phyloP scores from a whole-genome alignment of 2,329 filamentous ascomycete genomes.

The Pseudogymnoascus pannorum region DNA sequence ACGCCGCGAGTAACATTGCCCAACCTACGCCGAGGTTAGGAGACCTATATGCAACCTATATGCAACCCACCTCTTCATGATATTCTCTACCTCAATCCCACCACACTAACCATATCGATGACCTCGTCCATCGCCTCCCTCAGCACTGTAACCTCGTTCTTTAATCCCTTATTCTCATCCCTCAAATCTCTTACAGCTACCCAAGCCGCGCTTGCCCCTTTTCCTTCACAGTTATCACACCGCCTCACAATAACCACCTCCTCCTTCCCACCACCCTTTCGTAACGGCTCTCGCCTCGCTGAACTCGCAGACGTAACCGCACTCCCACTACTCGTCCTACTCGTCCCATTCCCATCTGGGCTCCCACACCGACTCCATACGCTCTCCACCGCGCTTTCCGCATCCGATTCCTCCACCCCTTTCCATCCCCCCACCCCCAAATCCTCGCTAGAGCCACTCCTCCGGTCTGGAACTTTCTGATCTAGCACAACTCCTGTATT shows the following conservation, averaged over 20 bases:
- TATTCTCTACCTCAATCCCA: constrained; percentile 1
- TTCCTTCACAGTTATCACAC: constrained; percentile 52
- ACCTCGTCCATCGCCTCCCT: constrained; percentile 55
- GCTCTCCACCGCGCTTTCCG: neutral
- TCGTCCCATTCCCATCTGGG: neutral
- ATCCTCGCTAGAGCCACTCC: neutral
- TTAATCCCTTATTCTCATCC: constrained; percentile 55
- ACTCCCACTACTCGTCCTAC: neutral
- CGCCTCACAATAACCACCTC: constrained; percentile 20
- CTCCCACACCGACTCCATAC: neutral
- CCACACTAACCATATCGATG: constrained; percentile 35
- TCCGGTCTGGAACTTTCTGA: neutral
- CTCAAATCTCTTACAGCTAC: constrained; percentile 54
- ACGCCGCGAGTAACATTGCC: neutral
- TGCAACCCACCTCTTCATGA: neutral
- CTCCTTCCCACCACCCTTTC: constrained; percentile 10
- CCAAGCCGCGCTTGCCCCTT: constrained; percentile 54
- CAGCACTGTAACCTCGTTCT: constrained; percentile 50
- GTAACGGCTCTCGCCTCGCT: constrained; percentile 18
- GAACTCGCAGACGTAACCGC: constrained; percentile 14
- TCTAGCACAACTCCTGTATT: constrained; percentile 14
- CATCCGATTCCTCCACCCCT: neutral
- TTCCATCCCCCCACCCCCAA: neutral
- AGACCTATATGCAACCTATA: neutral
- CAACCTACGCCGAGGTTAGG: neutral